phyloP scores from a whole-genome alignment of 176 grass and related monocot species.

The Guadua angustifolia region DNA sequence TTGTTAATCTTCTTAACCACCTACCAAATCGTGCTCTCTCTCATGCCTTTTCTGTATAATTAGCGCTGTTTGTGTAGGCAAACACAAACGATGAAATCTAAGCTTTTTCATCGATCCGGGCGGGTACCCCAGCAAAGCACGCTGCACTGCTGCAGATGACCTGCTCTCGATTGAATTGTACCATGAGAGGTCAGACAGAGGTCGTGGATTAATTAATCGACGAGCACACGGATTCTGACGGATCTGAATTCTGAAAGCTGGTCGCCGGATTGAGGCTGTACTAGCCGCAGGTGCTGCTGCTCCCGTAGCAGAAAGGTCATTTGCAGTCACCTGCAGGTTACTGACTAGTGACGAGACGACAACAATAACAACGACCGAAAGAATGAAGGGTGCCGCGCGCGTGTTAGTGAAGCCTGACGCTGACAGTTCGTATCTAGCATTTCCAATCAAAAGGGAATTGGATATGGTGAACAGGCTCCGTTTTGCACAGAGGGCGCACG shows the following conservation, averaged over 20 bases:
- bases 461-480: not conserved
- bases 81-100: not conserved
- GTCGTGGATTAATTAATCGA: not conserved
- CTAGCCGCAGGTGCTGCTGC: not conserved
- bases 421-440: not conserved
- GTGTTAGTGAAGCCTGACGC: not conserved
- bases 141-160: not conserved
- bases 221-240: not conserved
- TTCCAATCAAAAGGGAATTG: not conserved
- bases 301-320: not conserved
- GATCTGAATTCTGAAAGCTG: constrained; percentile 13
- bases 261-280: not conserved
- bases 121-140: not conserved
- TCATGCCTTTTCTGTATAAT: not conserved
- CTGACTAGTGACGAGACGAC: too few species aligned
- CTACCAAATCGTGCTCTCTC: not conserved
- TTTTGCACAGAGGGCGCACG: not conserved
- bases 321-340: constrained; percentile 20
- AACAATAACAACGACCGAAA: not conserved
- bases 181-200: not conserved
- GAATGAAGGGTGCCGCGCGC: not conserved
- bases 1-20: not conserved
- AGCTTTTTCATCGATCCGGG: not conserved
- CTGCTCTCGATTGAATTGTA: not conserved
- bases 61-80: not conserved